These are phyloP conservation scores for Saitoella complicata DNA, from an alignment of 805 yeast species.

Conservation along the genomic window DNA sequence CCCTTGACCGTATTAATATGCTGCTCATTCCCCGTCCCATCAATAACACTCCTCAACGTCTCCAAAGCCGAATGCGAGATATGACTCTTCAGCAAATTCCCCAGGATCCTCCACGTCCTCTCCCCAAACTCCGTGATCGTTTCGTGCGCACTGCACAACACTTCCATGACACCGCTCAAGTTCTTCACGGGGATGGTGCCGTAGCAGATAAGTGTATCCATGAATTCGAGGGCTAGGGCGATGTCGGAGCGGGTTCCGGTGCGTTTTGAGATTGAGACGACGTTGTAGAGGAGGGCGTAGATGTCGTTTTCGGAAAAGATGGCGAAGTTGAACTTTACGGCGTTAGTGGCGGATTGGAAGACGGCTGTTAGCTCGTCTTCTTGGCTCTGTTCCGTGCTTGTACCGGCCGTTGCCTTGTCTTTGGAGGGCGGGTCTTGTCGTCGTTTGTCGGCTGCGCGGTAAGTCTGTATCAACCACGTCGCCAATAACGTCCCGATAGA, in stretches of 20 bases:
- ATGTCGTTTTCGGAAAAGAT: slow-evolving; percentile 28
- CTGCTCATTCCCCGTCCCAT: slow-evolving; percentile 12
- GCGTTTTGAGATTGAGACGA: slow-evolving; percentile 25
- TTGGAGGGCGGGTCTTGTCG: slow-evolving; percentile 5
- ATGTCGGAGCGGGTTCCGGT: slow-evolving; percentile 27
- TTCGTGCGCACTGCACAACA: slow-evolving; percentile 31
- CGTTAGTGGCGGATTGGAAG: slow-evolving; percentile 27
- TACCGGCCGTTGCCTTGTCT: slow-evolving; percentile 15
- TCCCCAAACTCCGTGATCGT: slow-evolving; percentile 24
- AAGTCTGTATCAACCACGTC: not conserved
- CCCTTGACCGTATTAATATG: slow-evolving; percentile 23
- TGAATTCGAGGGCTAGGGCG: slow-evolving; percentile 25
- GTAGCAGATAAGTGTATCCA: slow-evolving; percentile 29
- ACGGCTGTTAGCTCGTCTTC: slow-evolving; percentile 19
- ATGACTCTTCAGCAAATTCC: slow-evolving; percentile 25
- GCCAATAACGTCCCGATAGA: not conserved
- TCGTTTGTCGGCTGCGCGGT: not conserved
- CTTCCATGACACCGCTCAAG: slow-evolving; percentile 26
- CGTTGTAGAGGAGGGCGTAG: slow-evolving; percentile 21
- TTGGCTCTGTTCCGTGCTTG: not conserved
- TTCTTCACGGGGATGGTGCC: slow-evolving; percentile 31
- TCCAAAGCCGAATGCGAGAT: slow-evolving; percentile 23
- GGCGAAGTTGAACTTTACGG: slow-evolving; percentile 33
- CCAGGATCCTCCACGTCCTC: slow-evolving; percentile 26
- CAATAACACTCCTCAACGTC: slow-evolving; percentile 19